phyloP scores from a whole-genome alignment of 2,329 filamentous ascomycete species.

The Tetracladium maxilliforme region DNA sequence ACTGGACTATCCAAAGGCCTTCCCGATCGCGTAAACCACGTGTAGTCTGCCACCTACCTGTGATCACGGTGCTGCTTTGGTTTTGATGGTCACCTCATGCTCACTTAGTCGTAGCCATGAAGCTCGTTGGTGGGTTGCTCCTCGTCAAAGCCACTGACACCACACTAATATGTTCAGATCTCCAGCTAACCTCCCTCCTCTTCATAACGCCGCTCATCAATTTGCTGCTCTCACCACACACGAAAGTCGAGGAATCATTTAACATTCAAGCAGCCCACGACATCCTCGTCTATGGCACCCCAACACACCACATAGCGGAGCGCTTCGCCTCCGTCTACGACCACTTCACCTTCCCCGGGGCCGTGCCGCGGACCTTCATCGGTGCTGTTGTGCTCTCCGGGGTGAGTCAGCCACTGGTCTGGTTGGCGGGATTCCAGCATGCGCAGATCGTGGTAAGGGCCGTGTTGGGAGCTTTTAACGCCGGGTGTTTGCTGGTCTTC shows the following conservation, averaged over 20 bases:
- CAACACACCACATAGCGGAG: conserved; percentile 34
- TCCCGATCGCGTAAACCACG: too few relatives aligned
- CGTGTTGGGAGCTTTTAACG: conserved; percentile 68
- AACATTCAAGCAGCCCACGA: conserved; percentile 92
- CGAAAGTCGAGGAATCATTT: conserved; percentile 98
- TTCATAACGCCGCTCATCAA: conserved; percentile 53
- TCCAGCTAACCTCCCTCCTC: conserved; percentile 36
- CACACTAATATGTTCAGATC: conserved; percentile 21
- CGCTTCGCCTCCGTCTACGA: conserved; percentile 58
- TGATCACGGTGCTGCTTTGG: too few relatives aligned
- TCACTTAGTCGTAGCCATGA: conserved; percentile 5
- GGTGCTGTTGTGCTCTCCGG: conserved; percentile 66
- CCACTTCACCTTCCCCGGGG: conserved; percentile 79
- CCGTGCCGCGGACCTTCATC: conserved; percentile 81
- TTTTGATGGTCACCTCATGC: too few relatives aligned
- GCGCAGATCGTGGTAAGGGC: conserved; percentile 53
- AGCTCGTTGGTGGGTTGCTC: conserved; percentile 8
- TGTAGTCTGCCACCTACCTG: too few relatives aligned
- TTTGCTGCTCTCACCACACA: conserved; percentile 67
- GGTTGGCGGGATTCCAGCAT: conserved; percentile 36
- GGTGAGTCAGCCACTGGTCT: conserved; percentile 51
- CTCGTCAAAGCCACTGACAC: neutral
- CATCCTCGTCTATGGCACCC: conserved; percentile 68
- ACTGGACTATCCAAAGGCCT: too few relatives aligned
- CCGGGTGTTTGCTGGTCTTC: conserved; percentile 51